Evolutionary conservation across 2,329 filamentous ascomycete species (phyloP).

Genomic region (Fusarium brachygibbosum): DNA sequence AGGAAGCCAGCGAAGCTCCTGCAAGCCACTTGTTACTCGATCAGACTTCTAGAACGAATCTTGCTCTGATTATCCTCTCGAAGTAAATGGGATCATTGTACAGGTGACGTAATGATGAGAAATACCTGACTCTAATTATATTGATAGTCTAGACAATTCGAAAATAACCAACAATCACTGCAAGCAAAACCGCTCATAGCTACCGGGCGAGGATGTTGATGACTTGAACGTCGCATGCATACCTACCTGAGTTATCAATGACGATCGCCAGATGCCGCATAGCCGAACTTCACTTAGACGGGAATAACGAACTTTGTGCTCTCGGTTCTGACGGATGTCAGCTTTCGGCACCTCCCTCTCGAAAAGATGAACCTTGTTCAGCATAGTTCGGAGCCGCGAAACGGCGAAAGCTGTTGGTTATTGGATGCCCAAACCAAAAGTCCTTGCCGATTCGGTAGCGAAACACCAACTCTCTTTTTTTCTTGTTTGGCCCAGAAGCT

Average conservation of each 20-base stretch:
- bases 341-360: slow-evolving; percentile 3
- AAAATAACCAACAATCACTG: background rate
- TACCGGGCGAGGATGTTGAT: background rate
- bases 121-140: background rate
- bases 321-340: slow-evolving; percentile 36
- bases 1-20: background rate
- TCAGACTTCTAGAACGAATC: slow-evolving; percentile 5
- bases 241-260: slow-evolving; percentile 8
- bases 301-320: slow-evolving; percentile 13
- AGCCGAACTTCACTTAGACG: slow-evolving; percentile 9
- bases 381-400: slow-evolving; percentile 1
- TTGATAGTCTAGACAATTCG: background rate
- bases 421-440: background rate
- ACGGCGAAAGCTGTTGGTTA: background rate
- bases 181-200: background rate
- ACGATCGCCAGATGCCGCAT: slow-evolving; percentile 13
- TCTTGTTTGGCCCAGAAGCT: background rate
- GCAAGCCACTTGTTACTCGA: background rate
- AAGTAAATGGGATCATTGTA: background rate
- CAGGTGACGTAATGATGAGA: slow-evolving; percentile 5
- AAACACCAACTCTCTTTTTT: background rate
- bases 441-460: slow-evolving; percentile 11
- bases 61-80: background rate
- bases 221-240: background rate
- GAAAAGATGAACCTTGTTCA: slow-evolving; percentile 1